phyloP scores from a whole-genome alignment of 441 rosid genomes.

The Metrosideros polymorpha region DNA sequence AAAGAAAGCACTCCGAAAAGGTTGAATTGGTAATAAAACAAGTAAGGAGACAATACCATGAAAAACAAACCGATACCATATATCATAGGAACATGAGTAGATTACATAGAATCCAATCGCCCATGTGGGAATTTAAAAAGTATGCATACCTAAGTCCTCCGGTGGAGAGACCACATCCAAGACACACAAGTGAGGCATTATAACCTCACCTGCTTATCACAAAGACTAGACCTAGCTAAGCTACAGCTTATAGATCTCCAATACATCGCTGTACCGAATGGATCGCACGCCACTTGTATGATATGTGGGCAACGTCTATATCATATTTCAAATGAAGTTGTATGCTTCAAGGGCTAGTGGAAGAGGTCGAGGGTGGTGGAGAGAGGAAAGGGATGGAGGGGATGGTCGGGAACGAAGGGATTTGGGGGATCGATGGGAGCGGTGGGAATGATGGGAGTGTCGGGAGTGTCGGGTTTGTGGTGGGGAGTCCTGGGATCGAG shows the following conservation, averaged over 20 bases:
- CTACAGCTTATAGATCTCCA: neutral
- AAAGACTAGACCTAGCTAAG: neutral
- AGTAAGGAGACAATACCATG: neutral
- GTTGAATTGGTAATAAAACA: neutral
- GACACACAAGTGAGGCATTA: neutral
- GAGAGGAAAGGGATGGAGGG: neutral
- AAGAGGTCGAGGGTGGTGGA: neutral
- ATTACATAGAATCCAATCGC: neutral
- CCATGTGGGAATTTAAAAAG: neutral
- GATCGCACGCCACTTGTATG: neutral
- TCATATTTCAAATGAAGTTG: neutral
- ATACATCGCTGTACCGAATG: neutral
- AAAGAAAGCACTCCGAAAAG: neutral
- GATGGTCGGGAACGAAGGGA: neutral
- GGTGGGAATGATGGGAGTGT: neutral
- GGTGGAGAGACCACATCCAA: neutral
- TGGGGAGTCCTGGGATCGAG: neutral
- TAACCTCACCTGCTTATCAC: neutral
- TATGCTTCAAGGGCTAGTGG: neutral
- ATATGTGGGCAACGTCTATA: neutral
- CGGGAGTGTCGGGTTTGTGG: neutral
- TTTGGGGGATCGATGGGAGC: neutral
- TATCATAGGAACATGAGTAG: neutral
- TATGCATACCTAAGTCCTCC: neutral
- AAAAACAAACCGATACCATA: accelerated